Evolutionary conservation across 2,329 filamentous ascomycete genomes (phyloP), one percentile per base, ranked within the genome.

Genomic region (Fusarium veterinarium): DNA sequence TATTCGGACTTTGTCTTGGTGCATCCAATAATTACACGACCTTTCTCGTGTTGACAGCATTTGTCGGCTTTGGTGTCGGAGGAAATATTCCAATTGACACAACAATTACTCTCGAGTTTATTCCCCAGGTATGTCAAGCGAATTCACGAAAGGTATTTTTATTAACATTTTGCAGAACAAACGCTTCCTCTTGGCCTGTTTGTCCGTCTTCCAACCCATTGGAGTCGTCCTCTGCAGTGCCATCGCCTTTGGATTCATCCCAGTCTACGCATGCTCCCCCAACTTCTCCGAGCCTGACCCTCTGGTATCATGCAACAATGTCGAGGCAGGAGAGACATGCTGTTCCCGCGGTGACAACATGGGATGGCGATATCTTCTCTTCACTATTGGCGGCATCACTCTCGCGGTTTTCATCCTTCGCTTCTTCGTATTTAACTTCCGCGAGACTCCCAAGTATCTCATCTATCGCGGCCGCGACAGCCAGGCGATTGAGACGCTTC

Each of bases 31-130:
- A 79, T 16, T 89, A 89, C 79, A 83, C 75, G 20, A 84, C 83
- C 6, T 87, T 90, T 52, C 81, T 89, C 25, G 83, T 86, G 19
- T 76, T 89, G 13, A 88, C 87, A 4, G 86, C 87, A 0, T 86
- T 89, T 66, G 83, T 86, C 16, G 87, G 88, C 6, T 86, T 88
- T 61, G 86, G 86, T 8, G 81, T 86, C 0, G 85, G 86, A 4
- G 87, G 87, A 11, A 89, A 89, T 46, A 87, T 89, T 16, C 87
- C 87, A 6, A 87, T 89, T 44, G 86, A 88, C 62, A 86, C 86
- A 0, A 88, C 86, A 0, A 88, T 89, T 42, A 85, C 85, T 11
- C 83, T 89, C 8, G 87, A 89, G 61, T 89, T 88, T 64, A 84
- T 88, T 20, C 88, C 87, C 3, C 79, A 85, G 71, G 86, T 76